Conservation (phyloP, 345 rosid species). For the Lenwebbia sp. region DNA sequence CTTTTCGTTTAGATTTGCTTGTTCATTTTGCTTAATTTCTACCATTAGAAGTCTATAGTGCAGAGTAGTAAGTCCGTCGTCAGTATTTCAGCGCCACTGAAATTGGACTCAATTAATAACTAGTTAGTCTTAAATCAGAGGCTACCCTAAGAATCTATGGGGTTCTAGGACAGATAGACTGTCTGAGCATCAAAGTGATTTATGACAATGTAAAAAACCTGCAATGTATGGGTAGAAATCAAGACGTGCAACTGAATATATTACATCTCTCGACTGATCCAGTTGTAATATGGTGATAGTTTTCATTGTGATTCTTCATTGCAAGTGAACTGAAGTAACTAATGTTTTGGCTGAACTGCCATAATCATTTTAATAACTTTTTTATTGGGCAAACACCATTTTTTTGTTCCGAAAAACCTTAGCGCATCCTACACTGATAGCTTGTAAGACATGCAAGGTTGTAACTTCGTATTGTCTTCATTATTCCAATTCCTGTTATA, state of each 20-base stretch:
- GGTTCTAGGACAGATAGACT: not conserved
- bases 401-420: not conserved
- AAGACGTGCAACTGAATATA: not conserved
- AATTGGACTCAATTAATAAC: not conserved
- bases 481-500: not conserved
- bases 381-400: not conserved
- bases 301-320: not conserved
- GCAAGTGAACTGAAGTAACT: not conserved
- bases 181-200: not conserved
- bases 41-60: not conserved
- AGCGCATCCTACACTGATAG: not conserved
- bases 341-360: not conserved
- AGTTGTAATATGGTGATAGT: not conserved
- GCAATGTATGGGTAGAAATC: not conserved
- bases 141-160: not conserved
- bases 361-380: not conserved
- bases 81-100: not conserved
- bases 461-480: not conserved
- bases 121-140: not conserved
- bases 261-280: not conserved
- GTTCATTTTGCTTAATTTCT: not conserved
- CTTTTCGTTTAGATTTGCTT: not conserved
- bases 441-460: not conserved
- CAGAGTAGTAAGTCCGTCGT: not conserved
- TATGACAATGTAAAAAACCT: not conserved